Evolutionary conservation across 352 stramenopile genomes (phyloP).

Genomic region (Pythium coloratum): DNA sequence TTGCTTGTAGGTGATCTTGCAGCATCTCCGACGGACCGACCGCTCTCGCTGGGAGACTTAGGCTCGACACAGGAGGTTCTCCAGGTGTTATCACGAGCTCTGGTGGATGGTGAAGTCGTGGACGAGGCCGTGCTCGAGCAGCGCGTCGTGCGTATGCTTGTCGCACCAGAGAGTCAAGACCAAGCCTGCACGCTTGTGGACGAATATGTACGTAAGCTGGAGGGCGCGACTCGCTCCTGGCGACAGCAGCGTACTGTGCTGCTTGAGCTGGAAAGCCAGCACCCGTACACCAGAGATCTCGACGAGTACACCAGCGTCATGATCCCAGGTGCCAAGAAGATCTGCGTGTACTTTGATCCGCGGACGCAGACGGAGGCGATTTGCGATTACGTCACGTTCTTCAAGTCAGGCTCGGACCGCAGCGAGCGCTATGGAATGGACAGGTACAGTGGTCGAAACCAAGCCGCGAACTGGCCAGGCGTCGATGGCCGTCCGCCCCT

Average conservation of each 20-base stretch:
- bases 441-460: constrained; percentile 64
- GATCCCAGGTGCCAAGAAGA: constrained; percentile 63
- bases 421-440: constrained; percentile 44
- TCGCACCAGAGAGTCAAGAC: too few species aligned
- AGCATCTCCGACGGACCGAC: too few species aligned
- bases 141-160: too few species aligned
- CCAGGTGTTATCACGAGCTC: too few species aligned
- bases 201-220: too few species aligned
- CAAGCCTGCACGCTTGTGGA: too few species aligned
- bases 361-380: constrained; percentile 64
- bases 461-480: constrained; percentile 79
- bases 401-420: constrained; percentile 54
- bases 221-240: too few species aligned
- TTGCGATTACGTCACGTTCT: constrained; percentile 71
- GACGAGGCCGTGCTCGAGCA: too few species aligned
- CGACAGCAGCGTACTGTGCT: too few species aligned
- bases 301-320: constrained; percentile 35
- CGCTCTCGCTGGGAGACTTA: constrained; percentile 3
- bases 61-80: too few species aligned
- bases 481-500: constrained; percentile 58
- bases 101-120: too few species aligned
- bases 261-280: constrained; percentile 39
- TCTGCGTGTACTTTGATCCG: constrained; percentile 71
- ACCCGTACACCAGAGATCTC: constrained; percentile 47
- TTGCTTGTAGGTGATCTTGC: too few species aligned